Conservation (phyloP, 208 protist species). For the Wallacemonas sp. region DNA sequence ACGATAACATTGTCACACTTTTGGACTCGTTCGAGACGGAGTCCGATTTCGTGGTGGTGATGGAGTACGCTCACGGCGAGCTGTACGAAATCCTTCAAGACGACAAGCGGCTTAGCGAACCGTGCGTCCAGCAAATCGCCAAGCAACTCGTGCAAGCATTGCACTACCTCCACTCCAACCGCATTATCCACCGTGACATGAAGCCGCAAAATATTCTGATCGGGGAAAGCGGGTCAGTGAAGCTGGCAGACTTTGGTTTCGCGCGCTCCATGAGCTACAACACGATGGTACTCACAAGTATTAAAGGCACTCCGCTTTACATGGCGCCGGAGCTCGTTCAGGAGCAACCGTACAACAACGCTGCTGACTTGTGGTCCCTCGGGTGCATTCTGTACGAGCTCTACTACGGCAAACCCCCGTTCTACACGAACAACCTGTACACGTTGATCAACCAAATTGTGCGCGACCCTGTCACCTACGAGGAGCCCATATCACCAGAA, state of each 20-base stretch:
- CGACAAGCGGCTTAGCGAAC: constrained; percentile 91
- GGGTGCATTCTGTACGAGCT: constrained; percentile 98
- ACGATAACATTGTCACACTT: constrained; percentile 97
- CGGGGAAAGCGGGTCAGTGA: constrained; percentile 93
- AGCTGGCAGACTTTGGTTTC: constrained; percentile 99
- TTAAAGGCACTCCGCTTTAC: constrained; percentile 97
- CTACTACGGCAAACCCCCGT: constrained; percentile 95
- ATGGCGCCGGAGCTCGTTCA: constrained; percentile 97
- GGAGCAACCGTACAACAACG: constrained; percentile 95
- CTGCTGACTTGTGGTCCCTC: constrained; percentile 97
- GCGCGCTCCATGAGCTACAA: constrained; percentile 95
- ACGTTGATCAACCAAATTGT: constrained; percentile 96
- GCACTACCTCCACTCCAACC: constrained; percentile 96
- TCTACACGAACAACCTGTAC: constrained; percentile 96
- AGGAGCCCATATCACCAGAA: constrained; percentile 80
- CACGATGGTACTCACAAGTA: constrained; percentile 95
- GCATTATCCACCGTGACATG: constrained; percentile 97
- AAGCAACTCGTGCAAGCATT: constrained; percentile 96
- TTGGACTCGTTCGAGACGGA: constrained; percentile 97
- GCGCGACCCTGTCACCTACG: constrained; percentile 88
- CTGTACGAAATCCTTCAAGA: constrained; percentile 96
- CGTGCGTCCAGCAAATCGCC: constrained; percentile 93
- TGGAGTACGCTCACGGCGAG: constrained; percentile 94
- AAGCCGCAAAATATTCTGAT: constrained; percentile 97
- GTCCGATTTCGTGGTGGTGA: constrained; percentile 93